phyloP scores from a whole-genome alignment of 1,284 basidiomycete species.

The Boletellus deceptivus region DNA sequence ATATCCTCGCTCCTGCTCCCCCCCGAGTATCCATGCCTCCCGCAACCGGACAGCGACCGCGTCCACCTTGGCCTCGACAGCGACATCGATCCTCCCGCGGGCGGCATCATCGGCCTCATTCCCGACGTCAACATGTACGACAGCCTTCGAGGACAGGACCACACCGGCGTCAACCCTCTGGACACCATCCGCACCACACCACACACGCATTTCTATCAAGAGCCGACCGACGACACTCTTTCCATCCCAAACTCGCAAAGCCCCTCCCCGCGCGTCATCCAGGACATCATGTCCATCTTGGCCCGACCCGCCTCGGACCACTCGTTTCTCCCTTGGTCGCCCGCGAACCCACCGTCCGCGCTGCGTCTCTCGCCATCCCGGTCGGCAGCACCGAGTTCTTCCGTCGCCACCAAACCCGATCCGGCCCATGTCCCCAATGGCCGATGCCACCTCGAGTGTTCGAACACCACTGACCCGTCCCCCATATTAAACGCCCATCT shows the following conservation, averaged over 20 bases:
- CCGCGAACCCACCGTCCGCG: slow-evolving; percentile 1
- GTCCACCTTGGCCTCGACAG: slow-evolving; percentile 11
- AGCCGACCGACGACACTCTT: slow-evolving; percentile 4
- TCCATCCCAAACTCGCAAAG: slow-evolving; percentile 2
- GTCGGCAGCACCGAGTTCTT: background rate
- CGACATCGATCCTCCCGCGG: slow-evolving; percentile 10
- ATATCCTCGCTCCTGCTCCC: too few species aligned
- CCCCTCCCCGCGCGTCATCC: slow-evolving; percentile 31
- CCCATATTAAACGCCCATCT: slow-evolving; percentile 57
- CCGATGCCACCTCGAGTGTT: background rate
- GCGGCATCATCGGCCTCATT: slow-evolving; percentile 35
- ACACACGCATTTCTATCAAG: slow-evolving; percentile 2
- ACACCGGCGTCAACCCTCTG: slow-evolving; percentile 44
- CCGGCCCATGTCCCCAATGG: background rate
- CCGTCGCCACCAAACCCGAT: slow-evolving; percentile 2
- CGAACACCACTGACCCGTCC: slow-evolving; percentile 34
- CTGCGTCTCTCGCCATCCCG: slow-evolving; percentile 6
- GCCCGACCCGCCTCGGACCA: slow-evolving; percentile 14
- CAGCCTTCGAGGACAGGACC: slow-evolving; percentile 24
- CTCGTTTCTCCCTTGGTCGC: slow-evolving; percentile 6
- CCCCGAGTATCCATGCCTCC: background rate
- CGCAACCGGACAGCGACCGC: background rate
- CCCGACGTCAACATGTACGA: slow-evolving; percentile 47
- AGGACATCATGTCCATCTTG: slow-evolving; percentile 36
- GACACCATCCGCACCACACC: slow-evolving; percentile 38